These are phyloP conservation scores for Vitis cinerea DNA, from an alignment of 164 flowering plant genomes.

Conservation along the genomic window DNA sequence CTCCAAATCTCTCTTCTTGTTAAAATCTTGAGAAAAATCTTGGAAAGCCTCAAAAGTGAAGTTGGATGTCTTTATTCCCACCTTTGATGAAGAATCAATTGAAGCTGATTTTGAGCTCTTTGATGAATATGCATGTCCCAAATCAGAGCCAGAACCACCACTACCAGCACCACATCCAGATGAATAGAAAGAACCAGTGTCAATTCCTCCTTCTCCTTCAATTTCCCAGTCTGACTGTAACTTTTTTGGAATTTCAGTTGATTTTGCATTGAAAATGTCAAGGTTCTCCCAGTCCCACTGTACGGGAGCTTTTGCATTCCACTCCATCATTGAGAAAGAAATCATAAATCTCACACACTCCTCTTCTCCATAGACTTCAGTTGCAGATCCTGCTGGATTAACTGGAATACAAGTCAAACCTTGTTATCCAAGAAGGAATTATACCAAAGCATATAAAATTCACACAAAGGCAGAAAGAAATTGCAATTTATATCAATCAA, in stretches of 20 bases:
- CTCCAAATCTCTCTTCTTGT: slow-evolving; percentile 25
- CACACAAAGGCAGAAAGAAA: not conserved
- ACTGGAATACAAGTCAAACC: not conserved
- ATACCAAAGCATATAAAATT: not conserved
- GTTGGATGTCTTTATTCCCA: slow-evolving; percentile 34
- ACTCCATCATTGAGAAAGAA: slow-evolving; percentile 42
- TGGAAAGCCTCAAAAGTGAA: slow-evolving; percentile 33
- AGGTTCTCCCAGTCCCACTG: slow-evolving; percentile 66
- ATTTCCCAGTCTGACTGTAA: slow-evolving; percentile 42
- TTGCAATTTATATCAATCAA: not conserved
- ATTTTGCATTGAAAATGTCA: slow-evolving; percentile 28
- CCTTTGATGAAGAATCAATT: slow-evolving; percentile 54
- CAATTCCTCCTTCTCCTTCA: slow-evolving; percentile 51
- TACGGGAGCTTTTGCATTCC: slow-evolving; percentile 41
- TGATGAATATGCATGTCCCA: slow-evolving; percentile 49
- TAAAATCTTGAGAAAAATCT: slow-evolving; percentile 25
- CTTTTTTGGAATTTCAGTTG: slow-evolving; percentile 32
- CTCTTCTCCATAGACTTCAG: slow-evolving; percentile 7
- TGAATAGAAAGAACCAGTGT: slow-evolving; percentile 44
- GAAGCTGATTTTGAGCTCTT: slow-evolving; percentile 74
- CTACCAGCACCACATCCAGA: slow-evolving; percentile 39
- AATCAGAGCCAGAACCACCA: slow-evolving; percentile 51
- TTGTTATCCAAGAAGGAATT: not conserved
- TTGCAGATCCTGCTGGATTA: slow-evolving; percentile 13
- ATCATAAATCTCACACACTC: slow-evolving; percentile 17